Evolutionary conservation across 2,329 filamentous ascomycete species (phyloP).

Genomic region (Bipolaris victoriae): DNA sequence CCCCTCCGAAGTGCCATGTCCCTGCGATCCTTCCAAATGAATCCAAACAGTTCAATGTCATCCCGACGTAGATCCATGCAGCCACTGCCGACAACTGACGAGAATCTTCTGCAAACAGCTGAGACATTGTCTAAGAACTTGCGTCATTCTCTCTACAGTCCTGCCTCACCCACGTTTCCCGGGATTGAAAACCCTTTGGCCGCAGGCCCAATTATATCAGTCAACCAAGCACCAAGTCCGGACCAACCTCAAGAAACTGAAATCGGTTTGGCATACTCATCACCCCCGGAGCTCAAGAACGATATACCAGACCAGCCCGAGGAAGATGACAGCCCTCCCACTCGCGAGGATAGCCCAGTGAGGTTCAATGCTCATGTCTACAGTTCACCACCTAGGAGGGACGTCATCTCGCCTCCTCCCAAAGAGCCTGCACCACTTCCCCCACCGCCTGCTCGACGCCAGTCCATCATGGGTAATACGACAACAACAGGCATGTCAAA

Average conservation of each 20-base stretch:
- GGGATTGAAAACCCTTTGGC: conserved; percentile 16
- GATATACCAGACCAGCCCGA: not conserved
- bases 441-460: conserved; percentile 32
- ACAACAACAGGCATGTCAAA: conserved; percentile 15
- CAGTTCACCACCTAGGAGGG: conserved; percentile 33
- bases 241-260: conserved; percentile 7
- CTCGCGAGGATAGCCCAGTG: conserved; percentile 28
- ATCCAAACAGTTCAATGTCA: conserved; percentile 36
- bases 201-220: not conserved
- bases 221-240: not conserved
- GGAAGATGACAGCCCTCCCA: conserved; percentile 9
- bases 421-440: conserved; percentile 34
- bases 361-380: conserved; percentile 34
- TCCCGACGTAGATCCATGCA: conserved; percentile 49
- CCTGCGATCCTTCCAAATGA: conserved; percentile 49
- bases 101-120: conserved; percentile 36
- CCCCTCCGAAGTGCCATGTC: conserved; percentile 43
- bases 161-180: conserved; percentile 32
- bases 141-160: conserved; percentile 41
- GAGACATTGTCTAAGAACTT: conserved; percentile 24
- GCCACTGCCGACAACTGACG: conserved; percentile 45
- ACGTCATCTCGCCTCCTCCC: conserved; percentile 40
- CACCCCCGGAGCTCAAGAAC: conserved; percentile 3
- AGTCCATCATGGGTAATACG: conserved; percentile 31
- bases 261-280: conserved; percentile 12